These are phyloP conservation scores for Epichloe gansuensis DNA, from an alignment of 2,329 filamentous ascomycete species.

Conservation along the genomic window DNA sequence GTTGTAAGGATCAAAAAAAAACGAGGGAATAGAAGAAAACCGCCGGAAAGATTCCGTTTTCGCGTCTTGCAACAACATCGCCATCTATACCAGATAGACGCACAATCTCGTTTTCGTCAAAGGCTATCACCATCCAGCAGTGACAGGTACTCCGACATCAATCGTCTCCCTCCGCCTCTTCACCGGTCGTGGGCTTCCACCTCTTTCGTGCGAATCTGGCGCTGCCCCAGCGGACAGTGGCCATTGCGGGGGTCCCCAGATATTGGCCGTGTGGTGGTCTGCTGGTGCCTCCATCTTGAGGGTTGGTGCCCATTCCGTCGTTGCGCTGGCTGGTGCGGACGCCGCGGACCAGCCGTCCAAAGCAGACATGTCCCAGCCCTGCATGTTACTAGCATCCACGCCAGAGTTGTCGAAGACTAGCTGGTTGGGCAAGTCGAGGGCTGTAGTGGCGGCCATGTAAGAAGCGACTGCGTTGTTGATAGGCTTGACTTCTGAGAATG, in stretches of 20 bases:
- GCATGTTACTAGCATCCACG: conserved; percentile 19
- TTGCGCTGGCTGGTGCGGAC: conserved; percentile 13
- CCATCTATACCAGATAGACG: not conserved
- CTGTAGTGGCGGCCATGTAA: conserved; percentile 18
- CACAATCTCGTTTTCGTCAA: not conserved
- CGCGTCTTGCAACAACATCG: not conserved
- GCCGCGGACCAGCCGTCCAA: conserved; percentile 23
- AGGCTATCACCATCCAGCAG: conserved; percentile 18
- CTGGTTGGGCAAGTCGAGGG: conserved; percentile 20
- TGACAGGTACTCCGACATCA: conserved; percentile 20
- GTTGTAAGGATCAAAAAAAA: not conserved
- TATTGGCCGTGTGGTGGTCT: conserved; percentile 12
- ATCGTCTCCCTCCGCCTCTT: conserved; percentile 25
- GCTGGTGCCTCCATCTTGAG: conserved; percentile 19
- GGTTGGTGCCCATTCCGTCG: conserved; percentile 21
- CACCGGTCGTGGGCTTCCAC: conserved; percentile 23
- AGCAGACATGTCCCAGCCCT: conserved; percentile 26
- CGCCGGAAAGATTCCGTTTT: not conserved
- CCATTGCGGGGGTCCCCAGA: conserved; percentile 26
- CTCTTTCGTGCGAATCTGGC: conserved; percentile 15
- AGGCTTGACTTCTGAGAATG: conserved; percentile 24
- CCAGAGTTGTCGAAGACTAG: conserved; percentile 24
- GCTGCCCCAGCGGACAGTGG: conserved; percentile 18
- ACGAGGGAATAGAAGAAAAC: not conserved
- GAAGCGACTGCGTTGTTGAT: conserved; percentile 18